Percentiles rank a stretch among this genome's conserved stretches.
Evolutionary conservation across 179 eudicot genomes (phyloP).

Genomic region (Drosera spatulata): DNA sequence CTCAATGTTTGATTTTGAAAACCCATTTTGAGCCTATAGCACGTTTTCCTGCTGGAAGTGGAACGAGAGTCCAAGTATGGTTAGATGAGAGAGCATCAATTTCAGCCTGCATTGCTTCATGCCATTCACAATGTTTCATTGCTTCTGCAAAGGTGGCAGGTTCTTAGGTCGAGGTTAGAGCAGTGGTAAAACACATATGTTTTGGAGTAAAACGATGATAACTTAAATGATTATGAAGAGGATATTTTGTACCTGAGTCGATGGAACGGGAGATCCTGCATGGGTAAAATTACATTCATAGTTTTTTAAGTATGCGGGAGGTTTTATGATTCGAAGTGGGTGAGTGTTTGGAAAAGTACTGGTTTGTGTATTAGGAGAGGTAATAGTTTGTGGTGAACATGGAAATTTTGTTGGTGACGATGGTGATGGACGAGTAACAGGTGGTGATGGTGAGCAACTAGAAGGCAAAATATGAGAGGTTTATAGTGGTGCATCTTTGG

Average conservation of each 20-base stretch:
- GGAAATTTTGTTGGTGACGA: no score
- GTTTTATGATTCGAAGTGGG: no score
- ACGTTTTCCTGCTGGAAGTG: not conserved
- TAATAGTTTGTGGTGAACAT: no score
- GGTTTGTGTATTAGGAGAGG: no score
- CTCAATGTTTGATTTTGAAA: not conserved
- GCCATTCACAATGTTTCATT: not conserved
- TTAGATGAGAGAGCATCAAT: constrained; percentile 2
- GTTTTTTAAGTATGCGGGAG: not conserved
- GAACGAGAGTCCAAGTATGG: constrained; percentile 2
- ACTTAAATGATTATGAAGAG: not conserved
- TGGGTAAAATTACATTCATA: no score
- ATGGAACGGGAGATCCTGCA: not conserved
- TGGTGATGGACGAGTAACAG: no score
- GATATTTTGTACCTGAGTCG: not conserved
- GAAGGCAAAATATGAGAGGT: no score
- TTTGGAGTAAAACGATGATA: not conserved
- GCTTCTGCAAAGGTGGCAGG: not conserved
- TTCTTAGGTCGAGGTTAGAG: not conserved
- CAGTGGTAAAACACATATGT: not conserved
- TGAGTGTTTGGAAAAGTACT: no score
- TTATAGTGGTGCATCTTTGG: no score
- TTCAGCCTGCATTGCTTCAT: constrained; percentile 5
- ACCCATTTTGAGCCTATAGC: constrained; percentile 1
- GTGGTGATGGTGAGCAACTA: no score